A percentile compares a stretch with the other conserved stretches of the same genome.
Conservation (phyloP, 169 alveolate species). For the Besnoitia besnoiti region DNA sequence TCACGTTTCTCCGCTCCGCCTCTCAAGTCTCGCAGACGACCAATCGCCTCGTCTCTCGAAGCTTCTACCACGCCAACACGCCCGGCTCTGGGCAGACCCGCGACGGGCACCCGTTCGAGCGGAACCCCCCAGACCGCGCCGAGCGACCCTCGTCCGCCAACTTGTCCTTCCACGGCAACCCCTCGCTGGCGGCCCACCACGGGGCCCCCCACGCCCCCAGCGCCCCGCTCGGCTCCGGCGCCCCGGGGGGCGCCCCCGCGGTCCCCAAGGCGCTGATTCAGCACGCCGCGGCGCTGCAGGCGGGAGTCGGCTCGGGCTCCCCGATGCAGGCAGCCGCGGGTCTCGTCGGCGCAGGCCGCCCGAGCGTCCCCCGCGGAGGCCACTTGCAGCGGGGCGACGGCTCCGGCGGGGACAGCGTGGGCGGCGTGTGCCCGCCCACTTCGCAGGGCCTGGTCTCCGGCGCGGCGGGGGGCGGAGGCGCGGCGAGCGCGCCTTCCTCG, state of each 20-base stretch:
- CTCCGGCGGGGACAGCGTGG: background rate
- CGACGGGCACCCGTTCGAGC: background rate
- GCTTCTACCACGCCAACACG: background rate
- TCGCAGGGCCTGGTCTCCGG: too few relatives aligned
- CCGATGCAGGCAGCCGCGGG: slow-evolving; percentile 1
- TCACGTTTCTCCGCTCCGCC: slow-evolving; percentile 7
- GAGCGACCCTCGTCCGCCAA: background rate
- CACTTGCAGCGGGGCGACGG: background rate
- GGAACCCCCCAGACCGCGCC: background rate
- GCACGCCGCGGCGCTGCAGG: slow-evolving; percentile 11
- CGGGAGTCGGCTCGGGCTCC: background rate
- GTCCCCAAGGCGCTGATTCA: background rate
- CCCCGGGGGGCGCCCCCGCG: background rate
- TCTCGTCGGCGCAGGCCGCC: background rate
- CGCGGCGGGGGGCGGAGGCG: background rate
- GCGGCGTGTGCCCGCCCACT: too few relatives aligned
- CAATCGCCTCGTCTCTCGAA: slow-evolving; percentile 8
- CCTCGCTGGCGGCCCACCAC: background rate
- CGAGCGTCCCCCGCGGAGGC: background rate
- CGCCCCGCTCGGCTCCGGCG: background rate
- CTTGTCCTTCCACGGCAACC: background rate
- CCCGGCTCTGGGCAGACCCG: background rate
- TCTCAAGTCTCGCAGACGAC: slow-evolving; percentile 21
- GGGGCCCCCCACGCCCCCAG: background rate
- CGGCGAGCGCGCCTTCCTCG: background rate